These are phyloP conservation scores for Ceratobasidium sp. DNA, from an alignment of 1,284 basidiomycete species.

Conservation along the genomic window DNA sequence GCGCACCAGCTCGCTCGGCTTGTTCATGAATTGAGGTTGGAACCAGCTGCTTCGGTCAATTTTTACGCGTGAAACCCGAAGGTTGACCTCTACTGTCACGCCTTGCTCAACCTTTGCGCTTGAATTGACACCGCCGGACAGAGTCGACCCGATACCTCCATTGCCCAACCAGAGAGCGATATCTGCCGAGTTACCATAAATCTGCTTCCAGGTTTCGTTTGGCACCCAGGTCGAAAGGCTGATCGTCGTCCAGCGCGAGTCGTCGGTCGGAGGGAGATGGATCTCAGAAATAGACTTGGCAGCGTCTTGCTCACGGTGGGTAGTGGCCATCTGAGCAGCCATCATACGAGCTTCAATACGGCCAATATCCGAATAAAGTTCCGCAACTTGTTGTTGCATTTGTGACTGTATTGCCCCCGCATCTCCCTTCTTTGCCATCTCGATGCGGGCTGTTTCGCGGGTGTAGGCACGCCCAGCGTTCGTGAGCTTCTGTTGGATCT, in stretches of 20 bases:
- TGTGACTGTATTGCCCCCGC: not conserved
- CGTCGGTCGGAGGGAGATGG: not conserved
- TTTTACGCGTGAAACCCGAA: not conserved
- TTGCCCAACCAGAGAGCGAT: not conserved
- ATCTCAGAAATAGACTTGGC: not conserved
- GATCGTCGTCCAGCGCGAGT: not conserved
- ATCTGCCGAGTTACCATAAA: not conserved
- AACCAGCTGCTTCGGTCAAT: constrained; percentile 1
- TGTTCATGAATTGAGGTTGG: not conserved
- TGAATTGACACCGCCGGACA: not conserved
- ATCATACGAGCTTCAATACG: not conserved
- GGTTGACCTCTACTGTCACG: not conserved
- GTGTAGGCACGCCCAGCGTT: not conserved
- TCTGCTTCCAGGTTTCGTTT: not conserved
- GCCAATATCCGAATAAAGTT: not conserved
- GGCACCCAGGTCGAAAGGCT: not conserved
- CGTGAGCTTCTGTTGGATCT: not conserved
- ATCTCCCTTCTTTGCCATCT: not conserved
- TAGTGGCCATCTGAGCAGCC: not conserved
- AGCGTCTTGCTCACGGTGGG: not conserved
- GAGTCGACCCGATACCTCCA: not conserved
- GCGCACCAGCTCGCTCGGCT: not conserved
- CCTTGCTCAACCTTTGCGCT: not conserved
- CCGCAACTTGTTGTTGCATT: not conserved
- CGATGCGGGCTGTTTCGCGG: not conserved